Conservation (phyloP, 345 rosid species). For the Rhizophora mangle region DNA sequence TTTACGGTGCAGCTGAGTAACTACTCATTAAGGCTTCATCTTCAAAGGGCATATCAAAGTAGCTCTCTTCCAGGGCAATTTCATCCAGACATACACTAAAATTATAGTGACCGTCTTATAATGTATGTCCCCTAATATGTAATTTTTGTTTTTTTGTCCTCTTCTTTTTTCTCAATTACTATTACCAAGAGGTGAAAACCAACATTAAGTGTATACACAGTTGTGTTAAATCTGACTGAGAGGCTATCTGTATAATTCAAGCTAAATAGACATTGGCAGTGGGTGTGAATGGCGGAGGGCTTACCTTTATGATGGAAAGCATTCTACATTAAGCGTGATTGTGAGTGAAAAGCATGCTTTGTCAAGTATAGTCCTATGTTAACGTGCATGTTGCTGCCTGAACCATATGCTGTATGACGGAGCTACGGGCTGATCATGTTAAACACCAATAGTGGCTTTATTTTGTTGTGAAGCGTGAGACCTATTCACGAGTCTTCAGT, state of each 20-base stretch:
- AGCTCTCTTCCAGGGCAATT: conserved; percentile 12
- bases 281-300: neutral
- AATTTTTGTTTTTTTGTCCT: neutral
- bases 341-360: no score
- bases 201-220: neutral
- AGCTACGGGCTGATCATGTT: no score
- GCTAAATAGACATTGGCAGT: neutral
- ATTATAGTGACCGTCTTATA: neutral
- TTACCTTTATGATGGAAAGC: no score
- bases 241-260: conserved; percentile 2
- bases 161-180: neutral
- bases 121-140: neutral
- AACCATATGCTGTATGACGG: no score
- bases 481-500: no score
- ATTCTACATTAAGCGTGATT: no score
- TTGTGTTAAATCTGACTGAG: neutral
- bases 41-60: conserved; percentile 41
- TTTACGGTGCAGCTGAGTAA: conserved; percentile 39
- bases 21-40: conserved; percentile 47
- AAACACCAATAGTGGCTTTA: no score
- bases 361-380: no score
- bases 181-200: neutral
- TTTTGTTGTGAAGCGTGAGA: no score
- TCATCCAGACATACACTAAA: conserved; percentile 32
- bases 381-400: no score